Base-by-base conservation (phyloP, 352 stramenopile species). In the Bremia lactucae region DNA sequence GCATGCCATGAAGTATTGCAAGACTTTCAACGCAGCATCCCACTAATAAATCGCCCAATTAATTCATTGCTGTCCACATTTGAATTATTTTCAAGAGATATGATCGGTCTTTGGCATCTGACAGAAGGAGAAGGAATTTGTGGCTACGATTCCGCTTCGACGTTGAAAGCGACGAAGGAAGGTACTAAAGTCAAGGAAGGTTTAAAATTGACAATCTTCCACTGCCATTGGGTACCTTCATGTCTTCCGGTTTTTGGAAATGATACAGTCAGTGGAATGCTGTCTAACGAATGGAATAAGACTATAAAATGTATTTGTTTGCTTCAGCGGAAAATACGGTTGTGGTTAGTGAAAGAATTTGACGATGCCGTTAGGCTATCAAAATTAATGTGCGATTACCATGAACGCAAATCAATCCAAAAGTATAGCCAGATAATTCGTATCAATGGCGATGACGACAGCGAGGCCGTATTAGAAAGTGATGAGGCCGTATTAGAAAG, bases 41-140 rank as follows among this genome's bases (percentile, higher is more conserved):
- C 80, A 10, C 53, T 70, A n/a, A 53, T 63, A 6, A 54, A 65
- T 1, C 1, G 10, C 13, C 25, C 40, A 1, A 23, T 15, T 5
- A 59, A 47, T 35, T 20, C 47, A 22, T 51, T 21, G 24, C 26
- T 51, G 26, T 6, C 23, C 31, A 49, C 45, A n/a, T 33, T 34
- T n/a, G 16, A 55, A 35, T 8, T 24, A 14, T 55, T 19, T 31
- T 74, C 44, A 28, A 43, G 51, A 24, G 33, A 50, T 22, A 24
- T 75, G 25, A 52, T 85, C 15, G 71, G 64, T 11, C 35, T 88
- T 6, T 91, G 78, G 78, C 78, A 86, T 56, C 42, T 86, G 16
- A 70, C 73, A 6, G 78, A 91, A 71, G 76, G 74, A 6, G 75
- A 87, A 62, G 75, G 71, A 2, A 68, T 84, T 9, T 77, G 56